These are phyloP conservation scores for Neurospora sp. DNA, from an alignment of 495 filamentous ascomycete genomes.

Conservation along the genomic window DNA sequence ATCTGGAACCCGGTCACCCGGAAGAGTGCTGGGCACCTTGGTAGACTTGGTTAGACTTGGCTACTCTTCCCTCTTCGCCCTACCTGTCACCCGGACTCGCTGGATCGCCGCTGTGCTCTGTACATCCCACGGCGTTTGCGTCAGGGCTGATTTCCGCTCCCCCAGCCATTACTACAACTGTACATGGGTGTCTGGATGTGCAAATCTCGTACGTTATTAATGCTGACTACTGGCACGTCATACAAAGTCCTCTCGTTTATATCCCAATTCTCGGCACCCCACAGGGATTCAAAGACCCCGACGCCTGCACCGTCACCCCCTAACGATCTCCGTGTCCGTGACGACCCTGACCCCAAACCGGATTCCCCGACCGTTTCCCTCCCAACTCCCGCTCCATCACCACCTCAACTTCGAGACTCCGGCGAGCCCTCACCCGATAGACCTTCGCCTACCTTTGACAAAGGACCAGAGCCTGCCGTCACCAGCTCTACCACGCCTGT, in stretches of 20 bases:
- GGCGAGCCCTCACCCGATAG: constrained; percentile 17
- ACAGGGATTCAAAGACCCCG: constrained; percentile 29
- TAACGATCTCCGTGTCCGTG: constrained; percentile 13
- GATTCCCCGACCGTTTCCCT: constrained; percentile 14
- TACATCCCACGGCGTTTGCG: background rate
- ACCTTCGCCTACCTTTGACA: constrained; percentile 19
- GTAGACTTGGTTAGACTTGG: background rate
- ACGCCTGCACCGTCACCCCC: constrained; percentile 28
- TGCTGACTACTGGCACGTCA: constrained; percentile 19
- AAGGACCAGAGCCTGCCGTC: constrained; percentile 9
- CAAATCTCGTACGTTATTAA: constrained; percentile 10
- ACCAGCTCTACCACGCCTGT: constrained; percentile 17
- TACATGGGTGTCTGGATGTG: background rate
- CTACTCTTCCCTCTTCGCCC: background rate
- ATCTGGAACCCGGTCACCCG: background rate
- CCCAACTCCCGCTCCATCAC: constrained; percentile 7
- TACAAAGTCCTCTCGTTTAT: constrained; percentile 50
- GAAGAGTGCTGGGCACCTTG: background rate
- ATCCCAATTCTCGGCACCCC: constrained; percentile 41
- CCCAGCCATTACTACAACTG: background rate
- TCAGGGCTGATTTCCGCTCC: background rate
- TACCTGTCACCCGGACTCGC: background rate
- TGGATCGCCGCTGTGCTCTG: background rate
- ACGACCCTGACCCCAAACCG: constrained; percentile 18
- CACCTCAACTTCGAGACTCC: constrained; percentile 5